Base-by-base conservation (phyloP, 2,329 filamentous ascomycete species). In the Domatiomyces globalis region DNA sequence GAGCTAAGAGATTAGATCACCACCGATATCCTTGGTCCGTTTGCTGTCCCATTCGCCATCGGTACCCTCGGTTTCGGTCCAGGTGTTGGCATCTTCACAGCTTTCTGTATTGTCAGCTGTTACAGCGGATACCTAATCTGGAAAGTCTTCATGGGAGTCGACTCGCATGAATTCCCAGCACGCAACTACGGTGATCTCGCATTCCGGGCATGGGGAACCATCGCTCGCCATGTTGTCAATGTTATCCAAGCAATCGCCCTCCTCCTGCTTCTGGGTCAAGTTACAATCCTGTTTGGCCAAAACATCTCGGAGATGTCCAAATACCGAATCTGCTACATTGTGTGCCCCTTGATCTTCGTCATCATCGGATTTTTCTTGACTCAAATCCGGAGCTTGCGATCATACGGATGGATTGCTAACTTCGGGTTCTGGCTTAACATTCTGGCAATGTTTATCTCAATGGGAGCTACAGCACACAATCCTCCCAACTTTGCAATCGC, bases 111-210 rank as follows among this genome's bases (percentile, higher is more conserved):
- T 49, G 60, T 71, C 52, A 67, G 65, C 25, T 60, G 60, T 20
- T 71, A 71, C 58, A 74, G 70, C 1, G 73, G 73, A 10, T 71
- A 69, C 53, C 63, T 74, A 17, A 59, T 76, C n/a, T 75, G 71
- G 68, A 62, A 63, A 22, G 59, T 69, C 25, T 75, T 68, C 53
- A 60, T 75, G 27, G 69, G 68, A 2, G 62, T 75, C 19, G 73
- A 75, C 59, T 71, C 69, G 15, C 68, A 73, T 57, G 62, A 70
- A 43, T 75, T 70, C 51, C 73, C 73, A 0, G 59, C 71, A 15
- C 66, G 66, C 43, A 71, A 68, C 60, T 76, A 71, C 47, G 72
- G 72, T 8, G 73, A 76, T 60, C 58, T 73, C 0, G 72, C 69
- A 50, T 76, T 71, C 62, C 69, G 74, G 27, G 63, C 71, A 45